phyloP scores from a whole-genome alignment of 108 stramenopile genomes.

The Pinguiococcus pyrenoidosus region DNA sequence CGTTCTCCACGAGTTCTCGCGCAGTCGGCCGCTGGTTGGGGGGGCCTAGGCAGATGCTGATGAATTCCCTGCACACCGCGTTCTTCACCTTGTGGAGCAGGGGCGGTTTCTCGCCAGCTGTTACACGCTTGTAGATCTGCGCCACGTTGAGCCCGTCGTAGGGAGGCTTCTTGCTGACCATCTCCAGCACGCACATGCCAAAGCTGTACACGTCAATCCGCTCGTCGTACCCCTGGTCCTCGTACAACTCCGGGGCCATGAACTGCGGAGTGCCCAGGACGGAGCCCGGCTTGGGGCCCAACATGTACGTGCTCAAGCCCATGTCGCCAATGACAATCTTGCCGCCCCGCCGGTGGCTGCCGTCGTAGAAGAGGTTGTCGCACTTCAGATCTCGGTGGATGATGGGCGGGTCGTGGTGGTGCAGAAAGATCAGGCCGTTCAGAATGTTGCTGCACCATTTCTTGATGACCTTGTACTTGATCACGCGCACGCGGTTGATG shows the following conservation, averaged over 20 bases:
- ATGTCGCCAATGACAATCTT: slow-evolving; percentile 93
- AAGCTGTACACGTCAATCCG: no score
- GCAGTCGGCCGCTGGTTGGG: slow-evolving; percentile 33
- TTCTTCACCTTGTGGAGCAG: slow-evolving; percentile 58
- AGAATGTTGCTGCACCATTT: slow-evolving; percentile 88
- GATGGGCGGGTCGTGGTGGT: slow-evolving; percentile 89
- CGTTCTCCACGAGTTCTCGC: slow-evolving; percentile 9
- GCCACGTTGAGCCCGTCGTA: no score
- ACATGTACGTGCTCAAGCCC: slow-evolving; percentile 85
- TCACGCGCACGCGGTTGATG: slow-evolving; percentile 85
- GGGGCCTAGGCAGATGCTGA: slow-evolving; percentile 62
- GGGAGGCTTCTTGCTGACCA: slow-evolving; percentile 86
- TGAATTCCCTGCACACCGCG: slow-evolving; percentile 62
- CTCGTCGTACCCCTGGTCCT: slow-evolving; percentile 87
- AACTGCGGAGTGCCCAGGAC: slow-evolving; percentile 98
- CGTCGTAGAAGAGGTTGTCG: slow-evolving; percentile 96
- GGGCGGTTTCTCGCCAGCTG: slow-evolving; percentile 61
- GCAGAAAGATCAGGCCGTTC: slow-evolving; percentile 83
- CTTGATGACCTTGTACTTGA: slow-evolving; percentile 89
- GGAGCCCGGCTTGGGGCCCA: no score
- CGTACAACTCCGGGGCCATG: slow-evolving; percentile 97
- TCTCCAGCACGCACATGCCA: slow-evolving; percentile 95
- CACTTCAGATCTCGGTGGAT: slow-evolving; percentile 86
- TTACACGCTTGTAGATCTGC: slow-evolving; percentile 87
- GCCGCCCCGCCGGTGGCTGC: slow-evolving; percentile 79